Base-by-base conservation (phyloP, 805 yeast species). In the Pichia deserticola region DNA sequence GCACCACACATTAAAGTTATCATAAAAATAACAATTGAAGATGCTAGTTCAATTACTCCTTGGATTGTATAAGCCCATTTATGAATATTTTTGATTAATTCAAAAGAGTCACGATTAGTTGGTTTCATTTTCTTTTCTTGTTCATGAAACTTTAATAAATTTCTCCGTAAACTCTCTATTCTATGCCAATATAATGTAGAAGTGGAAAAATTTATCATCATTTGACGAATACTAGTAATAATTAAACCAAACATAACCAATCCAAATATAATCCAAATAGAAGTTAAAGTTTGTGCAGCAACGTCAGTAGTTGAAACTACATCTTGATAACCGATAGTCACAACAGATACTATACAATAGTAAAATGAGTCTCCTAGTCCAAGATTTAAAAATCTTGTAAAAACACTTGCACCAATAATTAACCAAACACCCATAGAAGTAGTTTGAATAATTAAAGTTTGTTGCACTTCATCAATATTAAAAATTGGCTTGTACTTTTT, bases 241-340 rank as follows among this genome's bases (percentile, higher is more conserved):
- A 87, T 78, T 44, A 89, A 70, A 54, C 95, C 96, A 60, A 89
- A 72, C 30, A 82, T 68, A 34, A 89, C 64, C 20, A 89, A 78
- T 0, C 96, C 96, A 12, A 78, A 65, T 15, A 86, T 63, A 6
- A 93, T 78, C 66, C 81, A 86, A 2, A 84, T 62, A 46, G 89
- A 68, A 0, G 77, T 69, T 53, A 86, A 65, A 0, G 81, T 82
- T 60, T 78, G 77, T 0, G 84, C 74, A 1, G 80, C 78, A 2
- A 73, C 67, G 1, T 75, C 64, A 0, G 50, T 36, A 2, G 9
- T 20, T 0, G 96, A 90, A 0, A 74, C 69, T 35, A 84, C 72
- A 57, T 86, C 93, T 37, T 96, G 96, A 15, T 83, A 70, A 0
- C 97, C 97, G 32, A 89, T 76, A 1, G 97, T 89, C 44, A 86